Conservation (phyloP, 2,329 filamentous ascomycete species). For the Dactylellina sp. region DNA sequence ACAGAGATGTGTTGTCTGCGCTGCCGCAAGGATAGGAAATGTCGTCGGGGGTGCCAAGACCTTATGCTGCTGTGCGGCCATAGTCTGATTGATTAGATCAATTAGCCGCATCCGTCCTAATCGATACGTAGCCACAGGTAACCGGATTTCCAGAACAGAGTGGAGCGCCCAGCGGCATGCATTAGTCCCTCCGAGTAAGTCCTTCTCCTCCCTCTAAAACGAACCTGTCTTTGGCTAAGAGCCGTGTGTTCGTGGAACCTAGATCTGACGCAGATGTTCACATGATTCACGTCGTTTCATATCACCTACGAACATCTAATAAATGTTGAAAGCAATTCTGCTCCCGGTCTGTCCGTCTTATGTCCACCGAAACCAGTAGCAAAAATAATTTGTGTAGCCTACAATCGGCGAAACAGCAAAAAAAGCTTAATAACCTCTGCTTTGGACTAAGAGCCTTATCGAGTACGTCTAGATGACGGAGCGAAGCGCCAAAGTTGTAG, state of each 20-base stretch:
- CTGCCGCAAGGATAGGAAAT: background rate
- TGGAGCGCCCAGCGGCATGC: background rate
- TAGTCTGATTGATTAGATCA: background rate
- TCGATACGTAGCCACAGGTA: slow-evolving; percentile 34
- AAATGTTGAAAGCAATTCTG: background rate
- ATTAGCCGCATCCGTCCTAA: slow-evolving; percentile 39
- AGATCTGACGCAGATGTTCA: slow-evolving; percentile 12
- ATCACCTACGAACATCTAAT: too few relatives aligned
- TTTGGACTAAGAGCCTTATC: too few relatives aligned
- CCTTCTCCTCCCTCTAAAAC: slow-evolving; percentile 1
- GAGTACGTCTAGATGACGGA: too few relatives aligned
- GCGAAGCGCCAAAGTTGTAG: too few relatives aligned
- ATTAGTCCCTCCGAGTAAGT: slow-evolving; percentile 11
- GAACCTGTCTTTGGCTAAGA: slow-evolving; percentile 10
- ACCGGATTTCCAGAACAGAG: slow-evolving; percentile 28
- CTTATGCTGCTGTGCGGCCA: slow-evolving; percentile 10
- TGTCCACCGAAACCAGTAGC: background rate
- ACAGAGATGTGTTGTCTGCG: too few relatives aligned
- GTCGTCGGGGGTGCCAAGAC: slow-evolving; percentile 13
- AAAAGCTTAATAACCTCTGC: too few relatives aligned
- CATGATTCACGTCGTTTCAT: too few relatives aligned
- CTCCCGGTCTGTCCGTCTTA: too few relatives aligned
- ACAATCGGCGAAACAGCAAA: too few relatives aligned
- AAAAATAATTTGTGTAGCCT: background rate
- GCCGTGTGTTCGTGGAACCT: slow-evolving; percentile 17